These are phyloP conservation scores for Gossypioides kirkii DNA, from an alignment of 345 rosid species.

Conservation along the genomic window DNA sequence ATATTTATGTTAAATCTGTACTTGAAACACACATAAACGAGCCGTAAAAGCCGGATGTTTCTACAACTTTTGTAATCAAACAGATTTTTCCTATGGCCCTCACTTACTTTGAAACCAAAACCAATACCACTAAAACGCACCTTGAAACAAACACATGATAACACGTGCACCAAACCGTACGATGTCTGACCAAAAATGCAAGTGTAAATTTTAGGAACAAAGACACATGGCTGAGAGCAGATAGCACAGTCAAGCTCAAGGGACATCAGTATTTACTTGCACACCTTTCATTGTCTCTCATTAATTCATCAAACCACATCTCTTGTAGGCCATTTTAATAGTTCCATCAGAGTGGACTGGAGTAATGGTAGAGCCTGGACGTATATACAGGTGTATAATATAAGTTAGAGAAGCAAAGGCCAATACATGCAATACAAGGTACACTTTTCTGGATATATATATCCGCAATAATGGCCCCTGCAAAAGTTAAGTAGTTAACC, in stretches of 20 bases:
- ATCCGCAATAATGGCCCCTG: background rate
- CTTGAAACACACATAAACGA: conserved; percentile 17
- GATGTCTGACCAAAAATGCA: background rate
- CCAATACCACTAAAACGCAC: no score
- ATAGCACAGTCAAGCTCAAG: background rate
- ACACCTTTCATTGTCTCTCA: background rate
- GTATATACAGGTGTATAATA: background rate
- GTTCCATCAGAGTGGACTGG: background rate
- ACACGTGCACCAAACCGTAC: conserved; percentile 14
- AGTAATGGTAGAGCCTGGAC: background rate
- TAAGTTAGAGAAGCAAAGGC: conserved; percentile 5
- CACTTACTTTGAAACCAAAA: background rate
- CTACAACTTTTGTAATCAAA: conserved; percentile 18
- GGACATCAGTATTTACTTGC: background rate
- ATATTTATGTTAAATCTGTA: background rate
- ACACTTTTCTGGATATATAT: background rate
- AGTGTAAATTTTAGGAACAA: background rate
- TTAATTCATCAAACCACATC: background rate
- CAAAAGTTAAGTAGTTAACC: background rate
- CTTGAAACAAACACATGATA: conserved; percentile 4
- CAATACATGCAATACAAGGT: background rate
- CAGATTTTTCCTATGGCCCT: background rate
- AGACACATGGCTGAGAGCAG: background rate
- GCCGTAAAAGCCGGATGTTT: conserved; percentile 4
- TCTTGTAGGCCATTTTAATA: background rate